Conservation (phyloP, 495 filamentous ascomycete genomes). For the Chaetomium fimeti region DNA sequence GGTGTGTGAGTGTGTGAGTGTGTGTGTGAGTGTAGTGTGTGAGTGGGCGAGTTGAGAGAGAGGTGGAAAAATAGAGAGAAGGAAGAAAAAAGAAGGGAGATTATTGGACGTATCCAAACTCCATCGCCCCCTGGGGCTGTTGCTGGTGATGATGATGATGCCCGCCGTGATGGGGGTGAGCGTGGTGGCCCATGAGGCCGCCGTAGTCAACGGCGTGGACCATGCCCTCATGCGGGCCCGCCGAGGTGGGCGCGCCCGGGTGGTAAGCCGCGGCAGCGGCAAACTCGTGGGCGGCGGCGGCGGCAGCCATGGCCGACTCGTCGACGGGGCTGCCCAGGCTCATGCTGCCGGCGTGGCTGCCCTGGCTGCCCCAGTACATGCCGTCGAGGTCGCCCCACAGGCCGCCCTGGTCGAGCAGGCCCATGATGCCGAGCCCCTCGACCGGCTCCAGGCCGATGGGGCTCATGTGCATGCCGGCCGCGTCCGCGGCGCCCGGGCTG, state of each 20-base stretch:
- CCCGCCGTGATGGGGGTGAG: conserved; percentile 4
- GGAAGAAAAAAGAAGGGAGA: background rate
- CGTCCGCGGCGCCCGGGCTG: conserved; percentile 21
- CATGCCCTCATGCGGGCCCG: conserved; percentile 13
- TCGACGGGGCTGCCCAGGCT: conserved; percentile 33
- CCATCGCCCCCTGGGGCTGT: conserved; percentile 18
- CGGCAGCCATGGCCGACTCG: conserved; percentile 27
- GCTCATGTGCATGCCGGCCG: conserved; percentile 46
- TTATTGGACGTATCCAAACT: conserved; percentile 28
- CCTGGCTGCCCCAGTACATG: conserved; percentile 45
- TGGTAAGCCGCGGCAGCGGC: conserved; percentile 22
- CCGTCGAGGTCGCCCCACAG: conserved; percentile 56
- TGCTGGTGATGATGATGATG: conserved; percentile 4
- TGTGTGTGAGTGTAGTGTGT: background rate
- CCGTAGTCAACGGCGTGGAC: conserved; percentile 20
- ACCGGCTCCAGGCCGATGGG: conserved; percentile 52
- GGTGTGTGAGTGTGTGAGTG: background rate
- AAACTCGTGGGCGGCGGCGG: conserved; percentile 18
- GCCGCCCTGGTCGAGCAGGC: conserved; percentile 53
- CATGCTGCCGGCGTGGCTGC: background rate
- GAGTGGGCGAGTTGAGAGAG: background rate
- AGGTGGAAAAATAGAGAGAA: background rate
- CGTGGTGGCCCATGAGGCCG: conserved; percentile 20
- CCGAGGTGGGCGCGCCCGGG: background rate
- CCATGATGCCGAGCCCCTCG: conserved; percentile 53